Conservation (phyloP, 495 filamentous ascomycete genomes). For the Talaromyces stipitatus region DNA sequence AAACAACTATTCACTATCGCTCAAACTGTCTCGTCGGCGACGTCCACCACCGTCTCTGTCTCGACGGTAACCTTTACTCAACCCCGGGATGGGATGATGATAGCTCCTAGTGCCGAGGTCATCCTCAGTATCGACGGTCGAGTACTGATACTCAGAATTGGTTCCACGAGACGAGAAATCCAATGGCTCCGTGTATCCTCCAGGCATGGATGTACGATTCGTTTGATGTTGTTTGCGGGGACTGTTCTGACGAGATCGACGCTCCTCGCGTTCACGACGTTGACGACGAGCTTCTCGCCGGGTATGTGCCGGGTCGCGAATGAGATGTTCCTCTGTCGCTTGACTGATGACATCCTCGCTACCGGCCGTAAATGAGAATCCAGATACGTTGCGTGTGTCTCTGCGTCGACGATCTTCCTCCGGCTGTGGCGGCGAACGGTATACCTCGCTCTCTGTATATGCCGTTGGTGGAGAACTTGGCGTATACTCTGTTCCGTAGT, state of each 20-base stretch:
- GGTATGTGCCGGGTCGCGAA: constrained; percentile 26
- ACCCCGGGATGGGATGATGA: constrained; percentile 67
- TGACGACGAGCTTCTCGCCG: constrained; percentile 24
- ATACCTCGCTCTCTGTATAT: constrained; percentile 45
- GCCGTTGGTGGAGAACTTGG: constrained; percentile 41
- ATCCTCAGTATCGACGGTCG: constrained; percentile 46
- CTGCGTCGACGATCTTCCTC: constrained; percentile 18
- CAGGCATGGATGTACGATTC: constrained; percentile 23
- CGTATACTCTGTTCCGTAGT: constrained; percentile 56
- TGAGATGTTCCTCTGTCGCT: constrained; percentile 40
- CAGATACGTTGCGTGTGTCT: constrained; percentile 23
- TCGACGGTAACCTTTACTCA: constrained; percentile 46
- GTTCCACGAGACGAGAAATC: constrained; percentile 38
- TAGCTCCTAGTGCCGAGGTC: constrained; percentile 74
- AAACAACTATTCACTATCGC: constrained; percentile 39
- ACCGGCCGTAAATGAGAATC: constrained; percentile 43
- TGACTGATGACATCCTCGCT: constrained; percentile 48
- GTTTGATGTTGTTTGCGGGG: constrained; percentile 29
- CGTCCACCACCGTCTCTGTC: constrained; percentile 27
- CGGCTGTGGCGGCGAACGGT: constrained; percentile 22
- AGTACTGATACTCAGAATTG: constrained; percentile 39
- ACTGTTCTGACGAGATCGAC: constrained; percentile 30
- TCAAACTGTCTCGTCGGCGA: constrained; percentile 41
- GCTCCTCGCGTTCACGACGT: constrained; percentile 6
- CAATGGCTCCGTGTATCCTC: constrained; percentile 51